Evolutionary conservation across 177 flowering plant genomes (phyloP).

Genomic region (Telopea speciosissima): DNA sequence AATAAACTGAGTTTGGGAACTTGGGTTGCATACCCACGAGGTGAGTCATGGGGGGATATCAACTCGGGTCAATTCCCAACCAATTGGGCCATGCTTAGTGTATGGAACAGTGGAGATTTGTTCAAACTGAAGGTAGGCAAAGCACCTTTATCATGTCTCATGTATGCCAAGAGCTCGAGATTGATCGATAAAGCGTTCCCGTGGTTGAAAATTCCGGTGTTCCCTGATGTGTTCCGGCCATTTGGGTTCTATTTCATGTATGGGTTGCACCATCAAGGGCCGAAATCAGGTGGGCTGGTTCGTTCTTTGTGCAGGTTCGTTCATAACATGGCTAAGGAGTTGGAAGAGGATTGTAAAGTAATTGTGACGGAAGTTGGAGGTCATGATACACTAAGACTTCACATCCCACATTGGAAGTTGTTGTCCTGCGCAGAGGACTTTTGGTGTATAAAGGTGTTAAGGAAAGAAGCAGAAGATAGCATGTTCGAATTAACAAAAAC

Average conservation of each 20-base stretch:
- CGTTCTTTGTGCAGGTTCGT: slow-evolving; percentile 40
- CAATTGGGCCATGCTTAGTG: slow-evolving; percentile 68
- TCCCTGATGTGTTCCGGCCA: slow-evolving; percentile 41
- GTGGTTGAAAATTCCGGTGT: slow-evolving; percentile 33
- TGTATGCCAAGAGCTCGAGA: slow-evolving; percentile 27
- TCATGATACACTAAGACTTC: slow-evolving; percentile 23
- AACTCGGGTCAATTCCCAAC: slow-evolving; percentile 17
- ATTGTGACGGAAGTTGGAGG: slow-evolving; percentile 55
- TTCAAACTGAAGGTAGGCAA: slow-evolving; percentile 54
- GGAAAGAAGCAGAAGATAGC: slow-evolving; percentile 12
- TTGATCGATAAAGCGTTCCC: slow-evolving; percentile 33
- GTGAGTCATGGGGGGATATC: slow-evolving; percentile 20
- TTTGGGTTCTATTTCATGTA: slow-evolving; percentile 73
- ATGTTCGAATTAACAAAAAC: slow-evolving; percentile 22
- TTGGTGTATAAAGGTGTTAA: slow-evolving; percentile 68
- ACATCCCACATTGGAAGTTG: slow-evolving; percentile 57
- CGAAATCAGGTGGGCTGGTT: slow-evolving; percentile 31
- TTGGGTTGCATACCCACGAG: slow-evolving; percentile 48
- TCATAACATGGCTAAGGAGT: slow-evolving; percentile 45
- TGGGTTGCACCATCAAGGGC: slow-evolving; percentile 52
- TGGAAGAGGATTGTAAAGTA: slow-evolving; percentile 37
- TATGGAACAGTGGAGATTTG: slow-evolving; percentile 65
- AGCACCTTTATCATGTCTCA: slow-evolving; percentile 29
- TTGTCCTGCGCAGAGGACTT: slow-evolving; percentile 59
- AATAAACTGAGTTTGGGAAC: slow-evolving; percentile 65